Conservation (phyloP, 352 stramenopile genomes). For the Halophytophthora polymorphica region DNA sequence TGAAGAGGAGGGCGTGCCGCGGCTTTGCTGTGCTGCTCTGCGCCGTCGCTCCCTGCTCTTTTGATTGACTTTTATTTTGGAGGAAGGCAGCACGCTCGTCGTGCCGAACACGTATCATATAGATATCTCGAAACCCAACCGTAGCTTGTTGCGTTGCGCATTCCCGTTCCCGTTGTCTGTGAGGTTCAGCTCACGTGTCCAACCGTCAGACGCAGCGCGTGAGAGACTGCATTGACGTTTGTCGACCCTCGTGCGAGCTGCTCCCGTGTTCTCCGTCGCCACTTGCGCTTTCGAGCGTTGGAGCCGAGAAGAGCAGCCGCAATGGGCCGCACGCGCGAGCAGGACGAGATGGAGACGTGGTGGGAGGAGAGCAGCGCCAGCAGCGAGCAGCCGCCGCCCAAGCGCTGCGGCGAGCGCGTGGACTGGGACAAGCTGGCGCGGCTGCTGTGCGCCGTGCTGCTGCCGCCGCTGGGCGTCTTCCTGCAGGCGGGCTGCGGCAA, state of each 20-base stretch:
- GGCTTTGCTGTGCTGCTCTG: not conserved
- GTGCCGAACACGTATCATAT: constrained; percentile 1
- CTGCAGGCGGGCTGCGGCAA: constrained; percentile 56
- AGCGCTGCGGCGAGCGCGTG: constrained; percentile 5
- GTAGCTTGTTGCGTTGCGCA: no score
- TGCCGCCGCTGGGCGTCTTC: constrained; percentile 52
- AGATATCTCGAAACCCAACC: not conserved
- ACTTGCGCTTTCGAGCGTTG: not conserved
- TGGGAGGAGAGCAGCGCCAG: constrained; percentile 26
- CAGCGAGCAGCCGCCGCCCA: constrained; percentile 15
- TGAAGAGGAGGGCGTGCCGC: constrained; percentile 28
- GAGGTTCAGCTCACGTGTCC: constrained; percentile 1
- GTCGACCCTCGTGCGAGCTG: constrained; percentile 3
- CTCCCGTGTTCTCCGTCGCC: constrained; percentile 8
- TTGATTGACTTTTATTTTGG: constrained; percentile 5
- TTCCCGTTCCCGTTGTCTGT: constrained; percentile 2
- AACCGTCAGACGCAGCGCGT: no score
- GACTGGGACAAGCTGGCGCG: constrained; percentile 46
- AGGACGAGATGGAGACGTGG: constrained; percentile 20
- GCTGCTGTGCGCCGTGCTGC: constrained; percentile 42
- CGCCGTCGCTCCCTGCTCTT: not conserved
- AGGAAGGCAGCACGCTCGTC: constrained; percentile 5
- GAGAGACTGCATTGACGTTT: no score
- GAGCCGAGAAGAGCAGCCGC: not conserved
- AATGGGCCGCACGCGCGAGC: constrained; percentile 11